phyloP scores from a whole-genome alignment of 2,329 filamentous ascomycete species.

The Metarhizium rileyi region DNA sequence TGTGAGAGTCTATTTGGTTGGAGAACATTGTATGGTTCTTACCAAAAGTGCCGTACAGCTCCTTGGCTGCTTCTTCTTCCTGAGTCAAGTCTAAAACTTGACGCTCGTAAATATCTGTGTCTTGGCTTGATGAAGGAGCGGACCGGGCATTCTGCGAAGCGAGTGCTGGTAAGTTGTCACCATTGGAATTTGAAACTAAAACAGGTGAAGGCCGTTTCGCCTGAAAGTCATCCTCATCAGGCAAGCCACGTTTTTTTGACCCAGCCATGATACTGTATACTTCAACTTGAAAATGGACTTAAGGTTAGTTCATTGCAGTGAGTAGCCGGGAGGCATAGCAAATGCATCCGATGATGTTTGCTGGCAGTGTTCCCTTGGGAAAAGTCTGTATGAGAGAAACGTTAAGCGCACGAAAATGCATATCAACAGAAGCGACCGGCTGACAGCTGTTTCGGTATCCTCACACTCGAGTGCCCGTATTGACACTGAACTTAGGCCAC shows the following conservation, averaged over 20 bases:
- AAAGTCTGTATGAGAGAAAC: background rate
- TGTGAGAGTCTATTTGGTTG: background rate
- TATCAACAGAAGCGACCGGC: background rate
- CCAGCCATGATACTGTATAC: constrained; percentile 7
- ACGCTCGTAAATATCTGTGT: constrained; percentile 19
- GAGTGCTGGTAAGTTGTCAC: constrained; percentile 5
- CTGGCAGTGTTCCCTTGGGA: background rate
- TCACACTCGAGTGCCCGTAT: too few relatives aligned
- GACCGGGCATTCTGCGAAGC: constrained; percentile 7
- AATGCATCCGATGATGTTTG: background rate
- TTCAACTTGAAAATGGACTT: background rate
- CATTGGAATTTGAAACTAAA: constrained; percentile 7
- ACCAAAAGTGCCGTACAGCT: constrained; percentile 40
- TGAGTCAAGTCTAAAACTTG: constrained; percentile 35
- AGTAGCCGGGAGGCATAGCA: background rate
- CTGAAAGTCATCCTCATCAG: constrained; percentile 18
- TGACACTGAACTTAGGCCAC: too few relatives aligned
- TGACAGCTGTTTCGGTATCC: background rate
- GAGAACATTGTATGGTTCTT: constrained; percentile 7
- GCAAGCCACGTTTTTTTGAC: constrained; percentile 24
- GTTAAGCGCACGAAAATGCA: background rate
- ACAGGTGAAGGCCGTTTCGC: constrained; percentile 18
- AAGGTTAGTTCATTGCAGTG: background rate
- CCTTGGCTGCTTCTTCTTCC: constrained; percentile 28
- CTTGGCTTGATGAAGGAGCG: constrained; percentile 3